Evolutionary conservation across 1,284 basidiomycete species (phyloP).

Genomic region (Apiotrichum brassicae): DNA sequence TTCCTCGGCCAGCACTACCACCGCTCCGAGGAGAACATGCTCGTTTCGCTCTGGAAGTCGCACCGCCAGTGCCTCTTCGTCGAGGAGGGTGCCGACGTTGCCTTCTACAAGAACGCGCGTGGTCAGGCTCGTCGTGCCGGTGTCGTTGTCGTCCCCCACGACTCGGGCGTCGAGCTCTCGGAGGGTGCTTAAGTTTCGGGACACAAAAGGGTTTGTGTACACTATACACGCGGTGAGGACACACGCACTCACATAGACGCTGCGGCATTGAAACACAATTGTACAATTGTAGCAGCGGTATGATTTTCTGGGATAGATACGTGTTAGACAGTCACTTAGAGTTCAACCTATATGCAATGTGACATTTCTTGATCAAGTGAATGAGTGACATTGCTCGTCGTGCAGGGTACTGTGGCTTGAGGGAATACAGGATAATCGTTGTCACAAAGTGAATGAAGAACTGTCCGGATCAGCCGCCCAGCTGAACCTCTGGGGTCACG

Average conservation of each 20-base stretch:
- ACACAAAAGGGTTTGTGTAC: not conserved
- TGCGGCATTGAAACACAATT: too few species aligned
- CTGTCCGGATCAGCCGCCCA: too few species aligned
- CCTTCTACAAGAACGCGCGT: slow-evolving; percentile 83
- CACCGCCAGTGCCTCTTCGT: slow-evolving; percentile 59
- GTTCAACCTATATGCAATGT: slow-evolving; percentile 5
- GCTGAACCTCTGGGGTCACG: too few species aligned
- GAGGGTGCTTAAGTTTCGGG: not conserved
- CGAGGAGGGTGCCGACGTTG: slow-evolving; percentile 81
- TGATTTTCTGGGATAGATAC: not conserved
- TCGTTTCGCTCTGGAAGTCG: slow-evolving; percentile 51
- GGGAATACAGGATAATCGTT: too few species aligned
- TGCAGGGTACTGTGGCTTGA: too few species aligned
- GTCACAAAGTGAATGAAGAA: too few species aligned
- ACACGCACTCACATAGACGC: not conserved
- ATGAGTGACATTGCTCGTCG: too few species aligned
- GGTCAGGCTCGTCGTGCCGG: slow-evolving; percentile 69
- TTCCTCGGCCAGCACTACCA: slow-evolving; percentile 59
- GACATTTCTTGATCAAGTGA: not conserved
- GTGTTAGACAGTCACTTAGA: slow-evolving; percentile 4
- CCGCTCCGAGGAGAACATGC: slow-evolving; percentile 51
- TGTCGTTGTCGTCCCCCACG: slow-evolving; percentile 55
- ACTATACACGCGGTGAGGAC: too few species aligned
- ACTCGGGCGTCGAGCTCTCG: slow-evolving; percentile 69
- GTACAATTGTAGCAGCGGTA: too few species aligned